Conservation (phyloP, 345 rosid species). For the Noccaea bulbosa region DNA sequence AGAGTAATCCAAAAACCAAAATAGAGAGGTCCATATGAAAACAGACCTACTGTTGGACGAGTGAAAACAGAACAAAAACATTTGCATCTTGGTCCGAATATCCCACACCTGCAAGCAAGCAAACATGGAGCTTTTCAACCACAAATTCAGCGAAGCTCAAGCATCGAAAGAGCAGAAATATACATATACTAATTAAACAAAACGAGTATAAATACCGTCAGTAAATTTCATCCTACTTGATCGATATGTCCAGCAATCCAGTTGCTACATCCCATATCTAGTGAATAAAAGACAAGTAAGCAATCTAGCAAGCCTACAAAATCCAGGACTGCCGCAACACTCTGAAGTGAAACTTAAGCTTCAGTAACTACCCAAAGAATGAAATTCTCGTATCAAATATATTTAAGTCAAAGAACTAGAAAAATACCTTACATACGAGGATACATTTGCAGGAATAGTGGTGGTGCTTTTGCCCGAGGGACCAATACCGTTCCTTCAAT, state of each 20-base stretch:
- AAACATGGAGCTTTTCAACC: constrained; percentile 34
- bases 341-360: not conserved
- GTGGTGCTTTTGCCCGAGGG: too few relatives aligned
- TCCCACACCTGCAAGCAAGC: constrained; percentile 86
- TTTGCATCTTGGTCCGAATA: constrained; percentile 94
- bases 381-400: not conserved
- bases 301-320: not conserved
- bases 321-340: not conserved
- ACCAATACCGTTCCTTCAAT: constrained; percentile 61
- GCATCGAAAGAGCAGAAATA: constrained; percentile 5
- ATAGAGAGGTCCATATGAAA: not conserved
- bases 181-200: not conserved
- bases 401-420: not conserved
- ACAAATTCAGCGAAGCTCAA: constrained; percentile 30
- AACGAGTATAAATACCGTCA: not conserved
- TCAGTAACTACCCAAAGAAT: not conserved
- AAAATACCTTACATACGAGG: constrained; percentile 74
- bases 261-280: constrained; percentile 99
- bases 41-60: constrained; percentile 71
- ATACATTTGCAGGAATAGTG: constrained; percentile 60
- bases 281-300: constrained; percentile 26
- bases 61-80: constrained; percentile 94
- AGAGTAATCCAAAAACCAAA: not conserved
- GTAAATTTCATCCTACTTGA: constrained; percentile 62
- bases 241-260: constrained; percentile 97